These are phyloP conservation scores for Globisporangium radiosum DNA, from an alignment of 352 stramenopile species.

Conservation along the genomic window DNA sequence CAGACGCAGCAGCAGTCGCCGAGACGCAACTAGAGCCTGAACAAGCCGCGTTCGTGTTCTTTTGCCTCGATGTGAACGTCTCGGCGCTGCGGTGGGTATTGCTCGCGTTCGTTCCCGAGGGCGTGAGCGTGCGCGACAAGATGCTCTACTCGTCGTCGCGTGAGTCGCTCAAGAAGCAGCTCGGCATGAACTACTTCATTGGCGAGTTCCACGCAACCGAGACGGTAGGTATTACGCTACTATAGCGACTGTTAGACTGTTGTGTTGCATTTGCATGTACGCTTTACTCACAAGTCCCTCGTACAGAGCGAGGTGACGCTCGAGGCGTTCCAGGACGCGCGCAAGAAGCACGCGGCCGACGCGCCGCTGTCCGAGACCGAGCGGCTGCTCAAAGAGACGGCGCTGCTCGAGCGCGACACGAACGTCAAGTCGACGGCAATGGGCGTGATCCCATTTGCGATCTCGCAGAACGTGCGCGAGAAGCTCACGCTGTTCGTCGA, in stretches of 20 bases:
- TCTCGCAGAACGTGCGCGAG: constrained; percentile 76
- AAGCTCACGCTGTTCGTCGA: constrained; percentile 73
- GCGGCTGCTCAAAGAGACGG: constrained; percentile 71
- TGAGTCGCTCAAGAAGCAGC: constrained; percentile 87
- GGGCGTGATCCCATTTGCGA: constrained; percentile 82
- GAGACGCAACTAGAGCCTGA: constrained; percentile 20
- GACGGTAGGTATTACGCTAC: constrained; percentile 23
- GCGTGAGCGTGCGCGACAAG: constrained; percentile 76
- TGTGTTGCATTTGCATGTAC: not conserved
- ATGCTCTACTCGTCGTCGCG: constrained; percentile 91
- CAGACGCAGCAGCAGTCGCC: constrained; percentile 33
- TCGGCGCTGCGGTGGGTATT: constrained; percentile 71
- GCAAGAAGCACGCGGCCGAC: constrained; percentile 62
- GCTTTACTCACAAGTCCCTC: not conserved
- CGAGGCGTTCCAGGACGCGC: constrained; percentile 63
- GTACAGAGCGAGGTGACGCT: constrained; percentile 69
- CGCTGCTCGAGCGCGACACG: constrained; percentile 73
- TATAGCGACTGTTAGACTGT: not conserved
- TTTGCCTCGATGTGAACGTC: constrained; percentile 70
- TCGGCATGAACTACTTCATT: constrained; percentile 88
- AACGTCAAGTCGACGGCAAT: constrained; percentile 87
- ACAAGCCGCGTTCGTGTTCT: constrained; percentile 67
- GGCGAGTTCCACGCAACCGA: constrained; percentile 87
- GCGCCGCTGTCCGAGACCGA: constrained; percentile 84
- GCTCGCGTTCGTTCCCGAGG: constrained; percentile 73